phyloP scores from a whole-genome alignment of 805 yeast species.

The Maudiozyma saulgeensis region DNA sequence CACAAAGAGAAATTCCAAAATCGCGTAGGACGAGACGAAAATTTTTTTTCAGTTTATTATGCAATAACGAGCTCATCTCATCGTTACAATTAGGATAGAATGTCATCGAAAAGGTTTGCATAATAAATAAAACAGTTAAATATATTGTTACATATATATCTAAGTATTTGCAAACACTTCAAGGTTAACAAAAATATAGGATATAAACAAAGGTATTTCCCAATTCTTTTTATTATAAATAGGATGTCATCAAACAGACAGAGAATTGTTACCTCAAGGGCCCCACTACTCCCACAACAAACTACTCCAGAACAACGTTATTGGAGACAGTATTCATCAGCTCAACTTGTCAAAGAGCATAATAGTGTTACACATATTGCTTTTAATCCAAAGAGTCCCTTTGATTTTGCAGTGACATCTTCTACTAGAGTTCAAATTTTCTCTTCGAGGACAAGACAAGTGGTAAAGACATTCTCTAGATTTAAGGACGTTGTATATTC shows the following conservation, averaged over 20 bases:
- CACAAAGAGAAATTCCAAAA: neutral
- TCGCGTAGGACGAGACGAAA: neutral
- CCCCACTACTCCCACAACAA: constrained; percentile 65
- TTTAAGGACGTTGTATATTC: constrained; percentile 88
- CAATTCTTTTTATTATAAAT: neutral
- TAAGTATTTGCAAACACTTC: no score
- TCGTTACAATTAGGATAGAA: neutral
- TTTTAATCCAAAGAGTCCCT: constrained; percentile 78
- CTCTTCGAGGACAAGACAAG: constrained; percentile 90
- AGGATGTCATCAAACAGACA: constrained; percentile 66
- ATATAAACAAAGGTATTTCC: no score
- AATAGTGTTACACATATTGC: constrained; percentile 81
- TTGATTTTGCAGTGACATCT: constrained; percentile 88
- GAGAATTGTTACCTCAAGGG: constrained; percentile 54
- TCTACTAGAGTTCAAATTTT: constrained; percentile 87
- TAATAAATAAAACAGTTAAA: neutral
- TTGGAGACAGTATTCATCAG: constrained; percentile 81
- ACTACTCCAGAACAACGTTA: constrained; percentile 89
- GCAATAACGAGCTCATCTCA: neutral
- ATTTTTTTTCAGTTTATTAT: neutral
- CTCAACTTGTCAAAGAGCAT: constrained; percentile 87
- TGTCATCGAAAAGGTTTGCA: neutral
- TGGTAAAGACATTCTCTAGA: constrained; percentile 71
- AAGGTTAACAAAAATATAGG: no score
- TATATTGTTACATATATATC: no score